Evolutionary conservation across 345 rosid genomes (phyloP), one percentile per base, ranked within the genome.

Genomic region (Capsella bursapastoris): DNA sequence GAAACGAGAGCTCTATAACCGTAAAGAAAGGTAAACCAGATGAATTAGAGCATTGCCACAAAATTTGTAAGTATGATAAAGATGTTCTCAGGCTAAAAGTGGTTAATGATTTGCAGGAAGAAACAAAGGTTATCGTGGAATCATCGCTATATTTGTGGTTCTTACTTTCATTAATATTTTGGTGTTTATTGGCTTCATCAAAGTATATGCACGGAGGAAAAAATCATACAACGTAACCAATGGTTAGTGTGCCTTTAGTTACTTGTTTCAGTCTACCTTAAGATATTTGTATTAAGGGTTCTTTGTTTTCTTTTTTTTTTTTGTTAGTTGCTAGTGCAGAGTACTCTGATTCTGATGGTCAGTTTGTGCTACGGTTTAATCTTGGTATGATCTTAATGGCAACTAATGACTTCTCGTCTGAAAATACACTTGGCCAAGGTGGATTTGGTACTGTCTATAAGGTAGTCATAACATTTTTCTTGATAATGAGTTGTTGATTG

Each of bases 391-490:
- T 68, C 27, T 13, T 16, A 34, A 3, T 35, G 40, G 74, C 78
- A 52, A 58, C 72, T 3, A 2, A 69, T 53, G 70, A 70, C 11
- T 83, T 81, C 37, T 79, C 83, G 3, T 8, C 49, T 18, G 55
- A 37, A 11, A 83, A 81, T 53, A 72, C 16, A 64, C 76, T 83
- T 22, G 84, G 86, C 5, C 31, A 70, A 64, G 87, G 87, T 37
- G 85, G 87, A 38, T 84, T 79, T 55, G 83, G 85, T n/a, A 58
- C 51, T 0, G 85, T 84, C 10, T 75, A 82, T 68, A 84, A 79
- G 85, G 87, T 74, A 74, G 11, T 52, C 32, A 38, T 29, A 40
- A 41, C 14, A 48, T 28, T 60, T 22, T 11, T 27, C 16, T 16
- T 6, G 10, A 49, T 27, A 14, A 13, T 37, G 29, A 58, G 28